Percentiles rank a stretch among this genome's conserved stretches.
These are phyloP conservation scores for Trichoderma endophyticum DNA, from an alignment of 2,329 filamentous ascomycete species.

Conservation along the genomic window DNA sequence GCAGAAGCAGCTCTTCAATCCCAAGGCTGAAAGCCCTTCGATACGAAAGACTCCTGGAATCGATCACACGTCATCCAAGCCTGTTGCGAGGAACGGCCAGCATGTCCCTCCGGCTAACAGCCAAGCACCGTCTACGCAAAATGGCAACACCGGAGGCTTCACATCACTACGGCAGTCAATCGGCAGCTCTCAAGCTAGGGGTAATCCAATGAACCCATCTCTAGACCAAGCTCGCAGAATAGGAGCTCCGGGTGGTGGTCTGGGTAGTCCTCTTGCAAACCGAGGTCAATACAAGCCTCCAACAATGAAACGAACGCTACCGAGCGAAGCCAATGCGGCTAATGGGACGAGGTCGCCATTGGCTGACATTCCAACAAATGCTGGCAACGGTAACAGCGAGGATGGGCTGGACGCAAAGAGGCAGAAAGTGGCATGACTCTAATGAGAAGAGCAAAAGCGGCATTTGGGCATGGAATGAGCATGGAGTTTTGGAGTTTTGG, in stretches of 20 bases:
- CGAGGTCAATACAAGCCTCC: slow-evolving; percentile 57
- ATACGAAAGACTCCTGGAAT: slow-evolving; percentile 86
- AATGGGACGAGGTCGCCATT: slow-evolving; percentile 42
- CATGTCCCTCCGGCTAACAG: slow-evolving; percentile 46
- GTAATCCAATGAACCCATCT: slow-evolving; percentile 50
- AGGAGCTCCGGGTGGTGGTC: slow-evolving; percentile 50
- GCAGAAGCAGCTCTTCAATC: slow-evolving; percentile 62
- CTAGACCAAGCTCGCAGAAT: slow-evolving; percentile 56
- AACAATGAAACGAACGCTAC: slow-evolving; percentile 53
- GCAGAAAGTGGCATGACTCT: slow-evolving; percentile 42
- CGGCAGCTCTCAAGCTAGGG: slow-evolving; percentile 31
- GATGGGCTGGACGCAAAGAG: slow-evolving; percentile 48
- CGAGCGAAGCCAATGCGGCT: slow-evolving; percentile 27
- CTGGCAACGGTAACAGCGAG: slow-evolving; percentile 23
- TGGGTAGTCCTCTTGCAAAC: slow-evolving; percentile 57
- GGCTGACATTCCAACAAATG: slow-evolving; percentile 50
- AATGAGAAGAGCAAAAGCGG: not conserved
- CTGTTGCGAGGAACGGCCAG: slow-evolving; percentile 58
- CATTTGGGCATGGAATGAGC: not conserved
- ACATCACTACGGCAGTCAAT: slow-evolving; percentile 32
- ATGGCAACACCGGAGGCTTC: slow-evolving; percentile 27
- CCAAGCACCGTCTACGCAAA: slow-evolving; percentile 26
- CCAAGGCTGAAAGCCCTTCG: slow-evolving; percentile 73
- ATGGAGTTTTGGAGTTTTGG: slow-evolving; percentile 14
- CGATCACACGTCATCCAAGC: slow-evolving; percentile 74